Evolutionary conservation across 2,329 filamentous ascomycete genomes (phyloP), one percentile per base, ranked within the genome.

Genomic region (Fusarium protoensiforme): DNA sequence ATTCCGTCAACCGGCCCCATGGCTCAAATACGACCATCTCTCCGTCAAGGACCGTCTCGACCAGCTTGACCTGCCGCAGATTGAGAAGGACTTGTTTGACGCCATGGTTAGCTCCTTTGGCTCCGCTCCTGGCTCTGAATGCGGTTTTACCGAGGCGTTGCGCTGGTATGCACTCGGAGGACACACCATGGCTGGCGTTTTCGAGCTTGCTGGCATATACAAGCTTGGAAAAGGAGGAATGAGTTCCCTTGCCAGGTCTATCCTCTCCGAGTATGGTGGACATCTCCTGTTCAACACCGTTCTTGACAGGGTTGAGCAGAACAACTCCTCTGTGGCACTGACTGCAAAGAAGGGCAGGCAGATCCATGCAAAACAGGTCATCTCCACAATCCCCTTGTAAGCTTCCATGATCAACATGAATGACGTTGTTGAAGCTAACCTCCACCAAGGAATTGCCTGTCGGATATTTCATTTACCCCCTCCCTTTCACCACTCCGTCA

Each of bases 41-140:
- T 78, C 62, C 1, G 76, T 78, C 1, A 67, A 75, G 27, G 77
- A 82, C 2, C 77, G 81, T 0, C 63, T 83, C 0, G 77, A 80
- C 18, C 69, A 77, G 41, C 59, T 81, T 6, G 69, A 72, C 3
- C 46, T 79, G 5, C 58, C 78, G 0, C 62, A 69, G 5, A 43
- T 59, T 0, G 67, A 75, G 7, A 75, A 75, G 4, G 73, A 75
- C 3, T 16, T 75, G 0, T 75, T 75, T 7, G 68, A 69, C 18
- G 35, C 53, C 2, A 67, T 75, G 58, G 61, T 72, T 1, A 75
- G 68, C 36, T 64, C 67, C 1, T 73, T 75, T 38, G 73, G 72
- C 5, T 53, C 59, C 0, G 65, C 61, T 1, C 64, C 69, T 7
- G 61, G 64, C 0, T 65, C 38, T 0, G 46, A 59, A 2, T 66